Base-by-base conservation (phyloP, 2,329 filamentous ascomycete species). In the Hypoxylon sp. region DNA sequence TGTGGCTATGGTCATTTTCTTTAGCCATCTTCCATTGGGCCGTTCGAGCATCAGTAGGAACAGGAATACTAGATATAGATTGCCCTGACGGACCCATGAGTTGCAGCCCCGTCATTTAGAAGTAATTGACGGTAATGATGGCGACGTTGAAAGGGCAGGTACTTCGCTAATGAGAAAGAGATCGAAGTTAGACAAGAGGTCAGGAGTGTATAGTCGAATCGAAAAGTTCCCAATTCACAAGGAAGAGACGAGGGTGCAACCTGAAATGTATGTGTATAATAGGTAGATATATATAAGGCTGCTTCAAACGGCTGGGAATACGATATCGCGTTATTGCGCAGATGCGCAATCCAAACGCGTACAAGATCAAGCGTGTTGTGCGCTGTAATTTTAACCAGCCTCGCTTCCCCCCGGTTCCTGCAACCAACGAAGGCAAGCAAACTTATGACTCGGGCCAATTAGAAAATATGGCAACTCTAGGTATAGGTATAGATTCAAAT, bases 261-360 rank as follows among this genome's bases (percentile, higher is more conserved):
- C 19, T 57, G 51, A 53, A 42, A 57, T 56, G 57, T 48, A 9
- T 42, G 26, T 14, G 3, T 51, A 3, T 22, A 35, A 35, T n/a
- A n/a, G n/a, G 11, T 22, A 51, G 13, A 14, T 13, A 26, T 19
- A 10, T 33, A 39, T 8, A 11, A 22, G 13, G 29, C 17, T 26
- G 2, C 54, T 35, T 50, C 5, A 14, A n/a, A 60, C 44, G n/a
- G 33, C 3, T 37, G 11, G 14, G 57, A 47, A 57, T 50, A 24
- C 61, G 50, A 61, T 22, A 19, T 22, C 57, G 65, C 61, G 61
- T 14, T 56, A 53, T 56, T 58, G 53, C 66, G 62, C 66, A 51
- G 44, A 47, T 53, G 62, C 66, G 65, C 61, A 65, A 65, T 68
- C 52, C 61, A 39, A 22, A 17, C 11, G 48, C 17, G 31, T 35